phyloP scores from a whole-genome alignment of 495 filamentous ascomycete genomes.

The Daldinia decipiens region DNA sequence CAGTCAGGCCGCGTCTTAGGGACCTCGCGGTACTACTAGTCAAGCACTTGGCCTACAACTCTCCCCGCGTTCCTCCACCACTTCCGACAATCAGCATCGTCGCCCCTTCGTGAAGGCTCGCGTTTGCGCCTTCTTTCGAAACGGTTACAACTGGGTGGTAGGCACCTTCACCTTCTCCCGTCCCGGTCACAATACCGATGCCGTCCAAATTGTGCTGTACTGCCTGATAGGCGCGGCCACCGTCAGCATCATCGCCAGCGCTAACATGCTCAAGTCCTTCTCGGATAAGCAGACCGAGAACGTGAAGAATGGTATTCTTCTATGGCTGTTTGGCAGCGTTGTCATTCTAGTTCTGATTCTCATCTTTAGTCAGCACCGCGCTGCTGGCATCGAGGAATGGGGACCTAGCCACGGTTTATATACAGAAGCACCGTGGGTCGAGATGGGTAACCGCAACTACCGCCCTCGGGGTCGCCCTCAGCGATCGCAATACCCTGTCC shows the following conservation, averaged over 20 bases:
- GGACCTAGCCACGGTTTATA: neutral
- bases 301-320: neutral
- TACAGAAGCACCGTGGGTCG: neutral
- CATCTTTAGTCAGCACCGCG: neutral
- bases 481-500: neutral
- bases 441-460: neutral
- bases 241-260: neutral
- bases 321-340: neutral
- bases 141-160: neutral
- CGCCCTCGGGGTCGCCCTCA: neutral
- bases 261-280: neutral
- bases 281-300: neutral
- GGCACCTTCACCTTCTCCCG: neutral
- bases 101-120: neutral
- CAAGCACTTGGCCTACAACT: neutral
- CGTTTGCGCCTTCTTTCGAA: neutral
- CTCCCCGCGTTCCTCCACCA: neutral
- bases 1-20: slow-evolving; percentile 1
- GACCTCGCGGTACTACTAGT: neutral
- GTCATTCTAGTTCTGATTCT: neutral
- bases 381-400: neutral
- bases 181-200: neutral
- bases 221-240: neutral
- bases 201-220: neutral
- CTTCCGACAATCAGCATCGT: neutral